A percentile compares a stretch with the other conserved stretches of the same genome.
Evolutionary conservation across 1,284 basidiomycete species (phyloP).

Genomic region (Puccinia horiana): DNA sequence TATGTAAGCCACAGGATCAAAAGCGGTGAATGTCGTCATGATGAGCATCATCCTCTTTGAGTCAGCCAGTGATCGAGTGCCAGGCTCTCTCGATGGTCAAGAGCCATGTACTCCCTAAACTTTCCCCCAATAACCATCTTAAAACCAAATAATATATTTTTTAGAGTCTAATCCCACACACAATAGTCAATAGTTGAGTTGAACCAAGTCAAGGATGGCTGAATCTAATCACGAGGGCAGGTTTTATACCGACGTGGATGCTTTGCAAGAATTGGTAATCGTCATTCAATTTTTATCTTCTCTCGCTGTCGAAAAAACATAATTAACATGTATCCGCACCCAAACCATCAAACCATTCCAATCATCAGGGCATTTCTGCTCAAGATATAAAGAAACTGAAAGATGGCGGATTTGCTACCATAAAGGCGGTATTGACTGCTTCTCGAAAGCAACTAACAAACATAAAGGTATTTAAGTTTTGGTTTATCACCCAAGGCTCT

Average conservation of each 20-base stretch:
- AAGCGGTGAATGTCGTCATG: background rate
- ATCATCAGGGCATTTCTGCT: constrained; percentile 78
- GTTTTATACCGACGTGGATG: constrained; percentile 45
- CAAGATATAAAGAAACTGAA: constrained; percentile 92
- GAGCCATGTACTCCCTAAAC: background rate
- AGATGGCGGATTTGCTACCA: constrained; percentile 63
- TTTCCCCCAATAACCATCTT: no score
- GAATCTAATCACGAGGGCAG: background rate
- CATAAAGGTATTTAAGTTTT: constrained; percentile 77
- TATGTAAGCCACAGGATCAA: background rate
- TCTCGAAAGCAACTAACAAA: constrained; percentile 81
- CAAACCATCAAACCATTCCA: background rate
- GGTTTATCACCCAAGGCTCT: no score
- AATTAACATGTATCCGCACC: background rate
- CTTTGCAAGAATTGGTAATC: constrained; percentile 45
- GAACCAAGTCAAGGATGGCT: background rate
- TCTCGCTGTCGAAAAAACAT: background rate
- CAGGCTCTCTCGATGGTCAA: background rate
- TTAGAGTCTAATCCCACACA: background rate
- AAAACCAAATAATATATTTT: no score
- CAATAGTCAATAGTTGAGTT: background rate
- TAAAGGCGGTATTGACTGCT: constrained; percentile 61
- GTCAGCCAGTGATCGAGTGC: background rate
- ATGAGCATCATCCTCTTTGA: background rate
- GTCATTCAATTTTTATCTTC: background rate